These are phyloP conservation scores for Sicyos edulis DNA, from an alignment of 306 rosid species.

Conservation along the genomic window DNA sequence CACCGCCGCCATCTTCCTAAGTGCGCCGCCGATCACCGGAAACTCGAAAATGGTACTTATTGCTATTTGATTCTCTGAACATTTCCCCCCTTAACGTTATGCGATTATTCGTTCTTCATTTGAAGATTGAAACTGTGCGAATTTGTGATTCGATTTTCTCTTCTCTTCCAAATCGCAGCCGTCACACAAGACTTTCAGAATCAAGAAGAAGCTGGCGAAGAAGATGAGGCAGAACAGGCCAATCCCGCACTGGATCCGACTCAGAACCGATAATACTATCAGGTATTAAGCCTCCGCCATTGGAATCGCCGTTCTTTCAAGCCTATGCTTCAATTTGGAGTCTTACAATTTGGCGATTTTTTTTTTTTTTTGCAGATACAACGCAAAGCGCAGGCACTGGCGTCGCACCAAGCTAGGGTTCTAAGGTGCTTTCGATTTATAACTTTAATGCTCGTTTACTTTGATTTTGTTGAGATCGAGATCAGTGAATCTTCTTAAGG, in stretches of 20 bases:
- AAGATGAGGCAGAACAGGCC: no score
- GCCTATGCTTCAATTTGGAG: not conserved
- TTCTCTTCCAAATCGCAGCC: slow-evolving; percentile 26
- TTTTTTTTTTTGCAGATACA: slow-evolving; percentile 37
- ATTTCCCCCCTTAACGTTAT: not conserved
- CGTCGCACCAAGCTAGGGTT: slow-evolving; percentile 89
- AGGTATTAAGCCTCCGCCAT: slow-evolving; percentile 26
- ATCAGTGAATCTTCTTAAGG: no score
- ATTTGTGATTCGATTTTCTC: not conserved
- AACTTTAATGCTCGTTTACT: not conserved
- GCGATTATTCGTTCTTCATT: not conserved
- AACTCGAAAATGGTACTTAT: slow-evolving; percentile 1
- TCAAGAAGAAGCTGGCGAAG: no score
- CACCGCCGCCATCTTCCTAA: not conserved
- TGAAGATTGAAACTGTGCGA: not conserved
- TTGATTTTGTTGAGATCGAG: no score
- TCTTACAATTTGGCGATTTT: not conserved
- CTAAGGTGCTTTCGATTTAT: slow-evolving; percentile 30
- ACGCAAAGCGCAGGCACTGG: slow-evolving; percentile 92
- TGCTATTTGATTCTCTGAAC: not conserved
- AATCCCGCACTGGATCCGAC: no score
- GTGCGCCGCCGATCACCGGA: slow-evolving; percentile 9
- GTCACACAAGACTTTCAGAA: no score
- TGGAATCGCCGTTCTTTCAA: not conserved
- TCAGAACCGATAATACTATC: no score